These are phyloP conservation scores for Trichophyton equinum DNA, from an alignment of 2,329 filamentous ascomycete genomes.

Conservation along the genomic window DNA sequence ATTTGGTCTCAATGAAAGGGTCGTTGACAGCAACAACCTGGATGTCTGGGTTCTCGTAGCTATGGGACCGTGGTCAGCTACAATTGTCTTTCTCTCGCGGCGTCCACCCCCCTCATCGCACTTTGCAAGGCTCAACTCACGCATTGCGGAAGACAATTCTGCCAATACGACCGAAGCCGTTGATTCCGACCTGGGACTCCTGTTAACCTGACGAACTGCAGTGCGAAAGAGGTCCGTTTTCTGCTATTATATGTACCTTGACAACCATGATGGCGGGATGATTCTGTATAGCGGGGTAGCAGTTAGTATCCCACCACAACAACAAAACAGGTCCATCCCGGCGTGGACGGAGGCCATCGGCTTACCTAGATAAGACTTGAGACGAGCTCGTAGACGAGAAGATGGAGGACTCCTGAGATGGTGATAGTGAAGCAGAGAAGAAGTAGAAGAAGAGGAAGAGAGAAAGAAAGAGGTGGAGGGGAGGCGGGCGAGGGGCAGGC, in stretches of 20 bases:
- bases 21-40: conserved; percentile 96
- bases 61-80: conserved; percentile 26
- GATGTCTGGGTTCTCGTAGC: conserved; percentile 74
- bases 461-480: conserved; percentile 5
- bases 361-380: background rate
- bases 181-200: conserved; percentile 73
- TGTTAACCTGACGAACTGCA: conserved; percentile 13
- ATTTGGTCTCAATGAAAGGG: conserved; percentile 95
- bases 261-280: conserved; percentile 13
- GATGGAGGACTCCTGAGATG: background rate
- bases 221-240: background rate
- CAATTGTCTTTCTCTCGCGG: too few species aligned
- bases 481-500: conserved; percentile 9
- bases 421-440: background rate
- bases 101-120: too few species aligned
- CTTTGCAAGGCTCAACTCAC: conserved; percentile 36
- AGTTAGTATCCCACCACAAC: background rate
- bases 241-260: conserved; percentile 11
- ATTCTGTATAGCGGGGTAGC: conserved; percentile 7
- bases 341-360: background rate
- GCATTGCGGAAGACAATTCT: conserved; percentile 99
- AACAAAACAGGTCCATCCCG: background rate
- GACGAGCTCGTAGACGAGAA: background rate
- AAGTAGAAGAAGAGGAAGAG: background rate
- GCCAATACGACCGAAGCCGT: conserved; percentile 99